phyloP scores from a whole-genome alignment of 495 filamentous ascomycete genomes.

The Neurospora sp. region DNA sequence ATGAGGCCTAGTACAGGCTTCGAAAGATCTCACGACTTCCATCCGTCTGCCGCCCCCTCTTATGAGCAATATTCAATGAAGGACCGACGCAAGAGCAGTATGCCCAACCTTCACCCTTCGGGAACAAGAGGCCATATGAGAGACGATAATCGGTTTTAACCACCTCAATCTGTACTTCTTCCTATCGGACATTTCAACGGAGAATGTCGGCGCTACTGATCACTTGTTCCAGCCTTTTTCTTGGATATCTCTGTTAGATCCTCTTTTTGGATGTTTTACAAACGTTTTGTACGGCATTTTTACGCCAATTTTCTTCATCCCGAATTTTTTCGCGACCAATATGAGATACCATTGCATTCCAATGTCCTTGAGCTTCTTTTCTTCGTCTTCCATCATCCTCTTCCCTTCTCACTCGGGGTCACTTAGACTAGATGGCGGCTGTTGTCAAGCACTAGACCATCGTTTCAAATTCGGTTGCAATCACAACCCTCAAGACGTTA shows the following conservation, averaged over 20 bases:
- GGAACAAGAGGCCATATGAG: slow-evolving; percentile 35
- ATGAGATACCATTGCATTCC: not conserved
- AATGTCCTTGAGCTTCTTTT: not conserved
- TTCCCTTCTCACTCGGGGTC: not conserved
- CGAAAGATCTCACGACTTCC: not conserved
- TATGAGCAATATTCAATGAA: slow-evolving; percentile 8
- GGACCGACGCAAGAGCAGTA: slow-evolving; percentile 34
- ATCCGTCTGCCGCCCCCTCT: not conserved
- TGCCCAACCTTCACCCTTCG: slow-evolving; percentile 16
- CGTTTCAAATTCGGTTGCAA: not conserved
- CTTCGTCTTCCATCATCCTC: not conserved
- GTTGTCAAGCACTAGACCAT: not conserved
- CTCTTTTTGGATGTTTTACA: not conserved
- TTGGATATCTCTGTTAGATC: not conserved
- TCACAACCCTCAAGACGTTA: not conserved
- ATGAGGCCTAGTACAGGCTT: not conserved
- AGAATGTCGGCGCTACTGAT: not conserved
- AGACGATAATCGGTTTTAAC: slow-evolving; percentile 30
- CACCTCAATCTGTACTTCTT: not conserved
- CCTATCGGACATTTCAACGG: not conserved
- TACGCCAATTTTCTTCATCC: not conserved
- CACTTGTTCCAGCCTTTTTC: not conserved
- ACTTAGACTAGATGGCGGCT: not conserved
- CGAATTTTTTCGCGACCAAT: not conserved
- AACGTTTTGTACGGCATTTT: not conserved